Percentiles rank a stretch among this genome's conserved stretches.
Conservation (phyloP, 805 yeast genomes). For the Lachancea lanzarotensis region DNA sequence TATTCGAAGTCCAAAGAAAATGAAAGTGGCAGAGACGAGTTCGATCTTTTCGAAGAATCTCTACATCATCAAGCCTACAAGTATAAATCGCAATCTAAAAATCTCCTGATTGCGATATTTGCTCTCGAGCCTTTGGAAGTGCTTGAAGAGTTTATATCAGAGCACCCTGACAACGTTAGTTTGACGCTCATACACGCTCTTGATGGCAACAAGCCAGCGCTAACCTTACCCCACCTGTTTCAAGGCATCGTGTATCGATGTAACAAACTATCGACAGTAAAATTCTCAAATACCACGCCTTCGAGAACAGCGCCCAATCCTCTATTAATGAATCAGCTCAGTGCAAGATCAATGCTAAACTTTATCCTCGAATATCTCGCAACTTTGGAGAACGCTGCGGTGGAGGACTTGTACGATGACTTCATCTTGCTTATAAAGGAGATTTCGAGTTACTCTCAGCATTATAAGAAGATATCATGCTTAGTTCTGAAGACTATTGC, state of each 20-base stretch:
- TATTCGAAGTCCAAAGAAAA: constrained; percentile 8
- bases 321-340: constrained; percentile 41
- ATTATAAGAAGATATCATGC: constrained; percentile 46
- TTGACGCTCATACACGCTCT: constrained; percentile 50
- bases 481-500: constrained; percentile 47
- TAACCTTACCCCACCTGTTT: constrained; percentile 63
- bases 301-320: constrained; percentile 27
- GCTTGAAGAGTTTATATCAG: constrained; percentile 53
- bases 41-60: constrained; percentile 28
- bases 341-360: constrained; percentile 39
- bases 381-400: constrained; percentile 65
- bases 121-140: constrained; percentile 66
- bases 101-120: constrained; percentile 56
- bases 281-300: constrained; percentile 16
- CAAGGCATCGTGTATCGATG: constrained; percentile 31
- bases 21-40: constrained; percentile 2
- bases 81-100: constrained; percentile 63
- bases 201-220: constrained; percentile 76
- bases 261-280: constrained; percentile 16
- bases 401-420: constrained; percentile 71
- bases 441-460: constrained; percentile 39
- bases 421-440: constrained; percentile 56
- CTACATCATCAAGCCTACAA: constrained; percentile 46
- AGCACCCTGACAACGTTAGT: constrained; percentile 22
- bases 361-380: constrained; percentile 57